A percentile compares a stretch with the other conserved stretches of the same genome.
Evolutionary conservation across 164 flowering plant species (phyloP).

Genomic region (Chimonanthus salicifolius): DNA sequence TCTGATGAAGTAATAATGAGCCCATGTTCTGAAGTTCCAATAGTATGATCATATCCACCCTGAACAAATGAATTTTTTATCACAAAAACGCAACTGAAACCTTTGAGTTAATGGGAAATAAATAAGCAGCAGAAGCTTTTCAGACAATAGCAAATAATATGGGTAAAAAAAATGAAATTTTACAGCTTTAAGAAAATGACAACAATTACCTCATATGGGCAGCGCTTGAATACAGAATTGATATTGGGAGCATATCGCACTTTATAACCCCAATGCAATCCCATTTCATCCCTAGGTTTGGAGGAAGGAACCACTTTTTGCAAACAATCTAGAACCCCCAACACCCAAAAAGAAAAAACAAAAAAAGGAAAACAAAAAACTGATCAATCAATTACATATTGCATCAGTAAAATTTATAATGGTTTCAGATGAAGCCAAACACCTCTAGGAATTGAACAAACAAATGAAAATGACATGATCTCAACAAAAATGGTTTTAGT

Average conservation of each 20-base stretch:
- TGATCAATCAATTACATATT: neutral
- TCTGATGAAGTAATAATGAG: conserved; percentile 59
- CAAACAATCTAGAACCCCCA: conserved; percentile 30
- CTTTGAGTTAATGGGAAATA: neutral
- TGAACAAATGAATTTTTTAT: conserved; percentile 18
- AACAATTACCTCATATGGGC: conserved; percentile 66
- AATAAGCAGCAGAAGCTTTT: neutral
- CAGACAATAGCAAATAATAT: too few relatives aligned
- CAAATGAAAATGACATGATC: too few relatives aligned
- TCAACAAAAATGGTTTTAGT: too few relatives aligned
- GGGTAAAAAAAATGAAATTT: neutral
- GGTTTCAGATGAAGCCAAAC: too few relatives aligned
- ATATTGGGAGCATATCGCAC: conserved; percentile 88
- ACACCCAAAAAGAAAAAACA: neutral
- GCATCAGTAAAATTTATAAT: too few relatives aligned
- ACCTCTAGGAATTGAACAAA: too few relatives aligned
- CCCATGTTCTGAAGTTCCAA: conserved; percentile 99
- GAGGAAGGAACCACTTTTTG: conserved; percentile 61
- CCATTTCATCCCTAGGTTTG: conserved; percentile 70
- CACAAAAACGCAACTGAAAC: neutral
- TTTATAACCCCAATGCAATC: conserved; percentile 90
- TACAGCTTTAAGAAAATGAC: neutral
- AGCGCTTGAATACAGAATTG: conserved; percentile 56
- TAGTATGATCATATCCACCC: conserved; percentile 84
- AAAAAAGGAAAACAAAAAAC: neutral